These are phyloP conservation scores for Yarrowia sp. DNA, from an alignment of 805 yeast genomes.

Conservation along the genomic window DNA sequence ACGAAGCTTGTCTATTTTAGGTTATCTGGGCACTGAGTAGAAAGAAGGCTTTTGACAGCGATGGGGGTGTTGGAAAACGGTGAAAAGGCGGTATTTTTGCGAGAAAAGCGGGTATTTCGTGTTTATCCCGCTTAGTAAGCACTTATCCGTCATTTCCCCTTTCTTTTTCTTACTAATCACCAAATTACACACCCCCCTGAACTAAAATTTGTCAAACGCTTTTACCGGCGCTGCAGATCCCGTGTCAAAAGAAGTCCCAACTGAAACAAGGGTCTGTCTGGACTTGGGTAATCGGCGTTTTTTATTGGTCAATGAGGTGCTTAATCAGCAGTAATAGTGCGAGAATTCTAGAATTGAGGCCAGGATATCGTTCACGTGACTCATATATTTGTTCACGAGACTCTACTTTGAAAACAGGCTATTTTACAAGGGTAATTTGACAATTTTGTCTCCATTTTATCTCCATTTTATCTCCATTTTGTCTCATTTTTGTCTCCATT, in stretches of 20 bases:
- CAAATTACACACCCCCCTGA: too few species aligned
- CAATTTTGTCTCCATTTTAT: background rate
- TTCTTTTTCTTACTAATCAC: too few species aligned
- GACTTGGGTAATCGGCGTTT: background rate
- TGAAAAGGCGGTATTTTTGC: background rate
- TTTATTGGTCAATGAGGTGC: background rate
- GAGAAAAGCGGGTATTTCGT: background rate
- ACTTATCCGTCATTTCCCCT: background rate
- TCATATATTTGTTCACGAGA: too few species aligned
- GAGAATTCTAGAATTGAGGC: too few species aligned
- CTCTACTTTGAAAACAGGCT: too few species aligned
- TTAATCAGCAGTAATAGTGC: too few species aligned
- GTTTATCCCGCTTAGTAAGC: too few species aligned
- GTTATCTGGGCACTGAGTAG: slow-evolving; percentile 12
- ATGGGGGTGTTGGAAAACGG: too few species aligned
- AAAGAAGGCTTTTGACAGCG: too few species aligned
- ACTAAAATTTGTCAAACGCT: background rate
- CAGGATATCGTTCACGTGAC: too few species aligned
- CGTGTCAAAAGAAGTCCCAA: background rate
- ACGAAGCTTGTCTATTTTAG: slow-evolving; percentile 6
- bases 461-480: background rate
- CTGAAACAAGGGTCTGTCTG: background rate
- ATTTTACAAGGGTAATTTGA: too few species aligned
- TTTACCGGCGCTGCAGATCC: background rate
- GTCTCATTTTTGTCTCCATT: background rate